phyloP scores from a whole-genome alignment of 2,329 filamentous ascomycete genomes.

The Pyricularia grisea region DNA sequence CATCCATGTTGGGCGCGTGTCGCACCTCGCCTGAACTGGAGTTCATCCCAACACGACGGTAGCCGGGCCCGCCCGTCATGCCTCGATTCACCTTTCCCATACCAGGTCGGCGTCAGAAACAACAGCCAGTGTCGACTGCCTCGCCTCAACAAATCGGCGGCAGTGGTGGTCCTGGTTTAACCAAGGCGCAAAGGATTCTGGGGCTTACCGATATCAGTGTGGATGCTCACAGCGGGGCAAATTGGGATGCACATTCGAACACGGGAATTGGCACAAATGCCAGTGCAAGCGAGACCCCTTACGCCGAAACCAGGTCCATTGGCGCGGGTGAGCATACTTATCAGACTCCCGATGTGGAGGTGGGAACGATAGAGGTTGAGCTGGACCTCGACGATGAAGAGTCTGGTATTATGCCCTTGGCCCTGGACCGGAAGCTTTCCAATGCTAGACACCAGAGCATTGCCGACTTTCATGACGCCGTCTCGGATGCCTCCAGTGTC shows the following conservation, averaged over 20 bases:
- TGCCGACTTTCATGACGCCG: conserved; percentile 13
- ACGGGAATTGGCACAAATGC: conserved; percentile 32
- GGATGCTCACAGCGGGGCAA: conserved; percentile 20
- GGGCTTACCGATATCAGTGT: conserved; percentile 35
- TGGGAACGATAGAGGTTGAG: background rate
- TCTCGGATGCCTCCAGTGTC: conserved; percentile 33
- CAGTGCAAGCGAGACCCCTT: conserved; percentile 16
- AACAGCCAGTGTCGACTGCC: conserved; percentile 6
- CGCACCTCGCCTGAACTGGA: background rate
- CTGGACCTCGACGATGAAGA: conserved; percentile 31
- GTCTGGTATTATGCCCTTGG: conserved; percentile 33
- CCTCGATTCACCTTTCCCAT: conserved; percentile 39
- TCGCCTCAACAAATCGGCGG: background rate
- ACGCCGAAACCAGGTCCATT: conserved; percentile 14
- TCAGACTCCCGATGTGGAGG: background rate
- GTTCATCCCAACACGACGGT: background rate
- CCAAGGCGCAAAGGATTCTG: conserved; percentile 42
- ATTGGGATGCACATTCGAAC: conserved; percentile 33
- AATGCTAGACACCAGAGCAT: conserved; percentile 13
- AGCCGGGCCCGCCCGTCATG: conserved; percentile 8
- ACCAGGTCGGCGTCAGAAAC: conserved; percentile 34
- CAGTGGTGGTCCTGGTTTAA: conserved; percentile 25
- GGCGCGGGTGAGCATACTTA: conserved; percentile 10
- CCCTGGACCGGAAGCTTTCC: conserved; percentile 16
- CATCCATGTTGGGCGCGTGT: background rate